Conservation (phyloP, 371 early-diverging fungal genomes). For the Actinomortierella ambigua region DNA sequence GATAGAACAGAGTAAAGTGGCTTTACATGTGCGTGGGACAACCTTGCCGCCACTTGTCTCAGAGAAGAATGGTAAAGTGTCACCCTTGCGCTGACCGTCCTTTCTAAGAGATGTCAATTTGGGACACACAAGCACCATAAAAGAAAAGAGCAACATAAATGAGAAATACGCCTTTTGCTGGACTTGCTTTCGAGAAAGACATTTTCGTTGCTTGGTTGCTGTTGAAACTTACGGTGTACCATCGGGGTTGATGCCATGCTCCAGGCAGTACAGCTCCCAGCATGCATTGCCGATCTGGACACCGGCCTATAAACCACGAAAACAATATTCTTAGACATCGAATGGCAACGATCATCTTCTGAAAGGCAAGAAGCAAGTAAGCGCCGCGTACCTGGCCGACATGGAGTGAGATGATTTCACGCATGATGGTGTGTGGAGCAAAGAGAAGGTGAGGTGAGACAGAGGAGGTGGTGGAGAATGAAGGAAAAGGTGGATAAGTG, state of each 20-base stretch:
- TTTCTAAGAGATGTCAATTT: slow-evolving; percentile 47
- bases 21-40: slow-evolving; percentile 88
- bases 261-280: slow-evolving; percentile 98
- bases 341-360: background rate
- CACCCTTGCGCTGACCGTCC: slow-evolving; percentile 76
- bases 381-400: slow-evolving; percentile 27
- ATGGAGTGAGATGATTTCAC: slow-evolving; percentile 44
- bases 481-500: background rate
- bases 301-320: slow-evolving; percentile 73
- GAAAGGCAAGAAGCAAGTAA: background rate
- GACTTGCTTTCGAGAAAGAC: slow-evolving; percentile 18
- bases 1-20: background rate
- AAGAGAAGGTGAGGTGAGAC: slow-evolving; percentile 1
- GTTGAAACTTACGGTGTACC: slow-evolving; percentile 60
- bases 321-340: background rate
- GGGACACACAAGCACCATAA: too few relatives aligned
- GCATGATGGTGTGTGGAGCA: slow-evolving; percentile 21
- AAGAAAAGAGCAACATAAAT: too few relatives aligned
- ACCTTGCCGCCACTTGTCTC: slow-evolving; percentile 98
- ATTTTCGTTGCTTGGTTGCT: slow-evolving; percentile 48
- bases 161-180: too few relatives aligned
- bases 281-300: slow-evolving; percentile 98
- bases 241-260: slow-evolving; percentile 94
- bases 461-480: background rate
- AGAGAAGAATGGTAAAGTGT: slow-evolving; percentile 72